A percentile compares a stretch with the other conserved stretches of the same genome.
Conservation (phyloP, 768 basidiomycete species). For the Pholiota molesta region DNA sequence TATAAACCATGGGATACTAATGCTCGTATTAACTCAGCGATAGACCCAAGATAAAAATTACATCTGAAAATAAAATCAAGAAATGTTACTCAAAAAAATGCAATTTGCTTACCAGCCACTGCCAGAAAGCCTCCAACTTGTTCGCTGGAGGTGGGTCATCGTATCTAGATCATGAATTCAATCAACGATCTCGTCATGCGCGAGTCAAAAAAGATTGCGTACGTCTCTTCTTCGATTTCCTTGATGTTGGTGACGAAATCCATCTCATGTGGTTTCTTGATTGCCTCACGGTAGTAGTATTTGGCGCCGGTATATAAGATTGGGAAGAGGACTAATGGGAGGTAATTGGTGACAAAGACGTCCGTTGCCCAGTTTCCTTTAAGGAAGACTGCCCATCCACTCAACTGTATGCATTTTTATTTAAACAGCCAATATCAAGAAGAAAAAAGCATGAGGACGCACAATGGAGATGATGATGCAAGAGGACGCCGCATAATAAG, state of each 20-base stretch:
- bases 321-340: conserved; percentile 75
- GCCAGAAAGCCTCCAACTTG: conserved; percentile 72
- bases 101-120: conserved; percentile 68
- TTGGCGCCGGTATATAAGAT: conserved; percentile 67
- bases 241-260: conserved; percentile 78
- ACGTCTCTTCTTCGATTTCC: conserved; percentile 70
- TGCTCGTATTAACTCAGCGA: not conserved
- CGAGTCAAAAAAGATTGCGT: not conserved
- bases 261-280: conserved; percentile 67
- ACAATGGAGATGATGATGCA: conserved; percentile 65
- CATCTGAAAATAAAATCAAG: not conserved
- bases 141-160: conserved; percentile 77
- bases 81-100: not conserved
- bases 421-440: not conserved
- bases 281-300: conserved; percentile 49
- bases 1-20: not conserved
- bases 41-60: not conserved
- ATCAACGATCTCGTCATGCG: not conserved
- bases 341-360: conserved; percentile 81
- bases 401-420: conserved; percentile 33
- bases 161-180: conserved; percentile 34
- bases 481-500: conserved; percentile 53
- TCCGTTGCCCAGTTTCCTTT: conserved; percentile 50
- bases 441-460: conserved; percentile 27
- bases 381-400: conserved; percentile 46